phyloP scores from a whole-genome alignment of 176 grass and related monocot species.

The Aegilops speltoides region DNA sequence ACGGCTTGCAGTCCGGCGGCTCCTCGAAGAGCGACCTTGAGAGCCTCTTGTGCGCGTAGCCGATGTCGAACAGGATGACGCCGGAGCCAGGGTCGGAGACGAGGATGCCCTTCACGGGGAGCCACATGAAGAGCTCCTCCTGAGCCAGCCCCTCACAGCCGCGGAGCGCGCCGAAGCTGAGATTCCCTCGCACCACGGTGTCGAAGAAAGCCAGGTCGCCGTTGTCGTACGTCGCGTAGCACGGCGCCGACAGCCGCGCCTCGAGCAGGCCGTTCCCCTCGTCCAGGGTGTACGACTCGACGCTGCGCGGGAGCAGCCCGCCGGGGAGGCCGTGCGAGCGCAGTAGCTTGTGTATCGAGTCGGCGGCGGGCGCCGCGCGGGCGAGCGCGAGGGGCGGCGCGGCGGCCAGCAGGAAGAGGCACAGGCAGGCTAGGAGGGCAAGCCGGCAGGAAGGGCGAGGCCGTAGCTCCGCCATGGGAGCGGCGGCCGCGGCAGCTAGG shows the following conservation, averaged over 20 bases:
- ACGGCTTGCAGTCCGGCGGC: conserved; percentile 70
- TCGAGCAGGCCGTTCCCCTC: conserved; percentile 53
- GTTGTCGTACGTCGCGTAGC: conserved; percentile 78
- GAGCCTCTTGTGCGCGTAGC: conserved; percentile 76
- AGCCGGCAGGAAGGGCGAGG: background rate
- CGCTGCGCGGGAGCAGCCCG: conserved; percentile 63
- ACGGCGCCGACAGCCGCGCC: conserved; percentile 55
- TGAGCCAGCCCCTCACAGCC: conserved; percentile 70
- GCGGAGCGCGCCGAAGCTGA: conserved; percentile 70
- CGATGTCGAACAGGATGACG: conserved; percentile 92
- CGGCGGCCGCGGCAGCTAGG: background rate
- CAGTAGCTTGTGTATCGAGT: conserved; percentile 75
- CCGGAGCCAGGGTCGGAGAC: conserved; percentile 55
- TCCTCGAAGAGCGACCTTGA: conserved; percentile 86
- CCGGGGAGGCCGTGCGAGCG: conserved; percentile 64
- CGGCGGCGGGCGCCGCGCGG: conserved; percentile 11
- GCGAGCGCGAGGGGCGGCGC: conserved; percentile 3
- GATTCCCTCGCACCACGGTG: conserved; percentile 70
- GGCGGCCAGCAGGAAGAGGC: conserved; percentile 17
- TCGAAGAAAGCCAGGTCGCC: conserved; percentile 69
- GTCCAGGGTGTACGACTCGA: conserved; percentile 60
- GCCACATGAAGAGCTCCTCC: conserved; percentile 95
- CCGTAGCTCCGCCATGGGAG: conserved; percentile 47
- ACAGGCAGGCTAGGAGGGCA: conserved; percentile 21
- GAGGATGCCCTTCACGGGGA: conserved; percentile 92